Conservation (phyloP, 1,284 basidiomycete species). For the Leccinum pachyderme region DNA sequence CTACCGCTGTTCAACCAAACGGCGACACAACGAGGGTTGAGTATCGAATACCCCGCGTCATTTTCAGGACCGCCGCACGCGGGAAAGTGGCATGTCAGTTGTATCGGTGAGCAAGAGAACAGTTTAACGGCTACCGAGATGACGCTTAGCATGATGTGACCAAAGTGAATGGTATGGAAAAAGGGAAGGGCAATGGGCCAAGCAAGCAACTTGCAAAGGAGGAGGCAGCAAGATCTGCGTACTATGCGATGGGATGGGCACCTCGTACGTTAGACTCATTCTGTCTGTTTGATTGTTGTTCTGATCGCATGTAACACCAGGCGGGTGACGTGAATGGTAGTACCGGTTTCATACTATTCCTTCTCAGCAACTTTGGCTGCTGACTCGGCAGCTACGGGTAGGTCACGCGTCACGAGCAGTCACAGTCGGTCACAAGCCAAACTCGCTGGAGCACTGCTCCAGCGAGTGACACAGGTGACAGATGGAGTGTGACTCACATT, state of each 20-base stretch:
- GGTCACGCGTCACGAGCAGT: background rate
- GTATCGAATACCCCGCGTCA: conserved; percentile 55
- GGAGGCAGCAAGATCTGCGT: conserved; percentile 67
- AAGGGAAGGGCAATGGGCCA: conserved; percentile 56
- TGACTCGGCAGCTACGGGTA: background rate
- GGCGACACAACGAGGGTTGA: conserved; percentile 59
- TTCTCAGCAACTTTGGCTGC: background rate
- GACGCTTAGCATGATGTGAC: conserved; percentile 9
- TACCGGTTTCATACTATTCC: background rate
- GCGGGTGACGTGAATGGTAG: conserved; percentile 17
- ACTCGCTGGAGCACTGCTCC: background rate
- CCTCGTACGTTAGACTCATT: conserved; percentile 28
- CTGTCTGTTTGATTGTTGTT: background rate
- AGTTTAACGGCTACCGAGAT: background rate
- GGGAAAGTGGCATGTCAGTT: conserved; percentile 61
- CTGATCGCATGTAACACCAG: conserved; percentile 16
- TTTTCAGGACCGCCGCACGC: conserved; percentile 65
- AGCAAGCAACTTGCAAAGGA: conserved; percentile 75
- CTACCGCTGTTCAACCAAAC: conserved; percentile 71
- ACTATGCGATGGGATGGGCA: conserved; percentile 71
- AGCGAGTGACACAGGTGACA: background rate
- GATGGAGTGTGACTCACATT: background rate
- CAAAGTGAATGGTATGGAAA: conserved; percentile 67
- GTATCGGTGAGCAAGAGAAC: conserved; percentile 47
- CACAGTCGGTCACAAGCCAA: background rate